Conservation (phyloP, 2,329 filamentous ascomycete species). For the Zymoseptoria passerinii region DNA sequence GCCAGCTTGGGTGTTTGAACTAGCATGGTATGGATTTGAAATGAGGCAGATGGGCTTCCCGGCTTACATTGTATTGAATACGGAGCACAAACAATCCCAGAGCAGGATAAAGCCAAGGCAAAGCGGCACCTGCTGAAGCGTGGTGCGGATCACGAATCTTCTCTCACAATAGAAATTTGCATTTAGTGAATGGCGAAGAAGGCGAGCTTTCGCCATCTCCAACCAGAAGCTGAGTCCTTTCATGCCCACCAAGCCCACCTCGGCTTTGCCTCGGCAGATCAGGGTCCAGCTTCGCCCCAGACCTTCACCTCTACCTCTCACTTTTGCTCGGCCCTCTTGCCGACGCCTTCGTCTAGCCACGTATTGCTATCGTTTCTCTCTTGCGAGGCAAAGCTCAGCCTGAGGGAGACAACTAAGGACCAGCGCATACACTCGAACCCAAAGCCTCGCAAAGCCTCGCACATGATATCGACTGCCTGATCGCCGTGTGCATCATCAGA, state of each 20-base stretch:
- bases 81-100: background rate
- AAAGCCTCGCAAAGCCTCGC: background rate
- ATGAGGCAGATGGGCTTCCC: background rate
- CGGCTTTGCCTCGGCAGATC: background rate
- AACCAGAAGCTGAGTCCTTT: no score
- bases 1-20: background rate
- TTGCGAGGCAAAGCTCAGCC: background rate
- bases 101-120: background rate
- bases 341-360: background rate
- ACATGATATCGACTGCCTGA: background rate
- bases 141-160: background rate
- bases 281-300: background rate
- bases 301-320: background rate
- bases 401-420: no score
- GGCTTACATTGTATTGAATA: background rate
- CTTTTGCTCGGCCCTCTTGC: background rate
- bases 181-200: no score
- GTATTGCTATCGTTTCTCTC: background rate
- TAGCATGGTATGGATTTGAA: background rate
- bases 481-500: background rate
- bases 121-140: background rate
- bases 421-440: no score
- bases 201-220: no score
- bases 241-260: no score
- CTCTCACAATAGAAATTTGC: no score